A percentile compares a stretch with the other conserved stretches of the same genome.
Conservation (phyloP, 352 stramenopile genomes). For the Pythium myriotylum region DNA sequence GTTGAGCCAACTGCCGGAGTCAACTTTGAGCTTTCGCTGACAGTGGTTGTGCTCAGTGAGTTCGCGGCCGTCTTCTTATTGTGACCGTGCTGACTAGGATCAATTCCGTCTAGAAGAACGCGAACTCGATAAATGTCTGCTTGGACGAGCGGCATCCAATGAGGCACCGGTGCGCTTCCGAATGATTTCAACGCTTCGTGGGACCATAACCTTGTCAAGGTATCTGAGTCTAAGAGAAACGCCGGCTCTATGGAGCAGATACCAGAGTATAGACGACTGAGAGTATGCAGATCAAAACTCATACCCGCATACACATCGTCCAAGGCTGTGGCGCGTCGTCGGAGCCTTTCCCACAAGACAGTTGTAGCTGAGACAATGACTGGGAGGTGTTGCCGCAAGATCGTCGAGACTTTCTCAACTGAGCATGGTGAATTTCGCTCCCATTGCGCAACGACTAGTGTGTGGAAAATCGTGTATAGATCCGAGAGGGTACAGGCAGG, state of each 20-base stretch:
- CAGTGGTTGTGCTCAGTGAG: not conserved
- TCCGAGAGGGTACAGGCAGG: conserved; percentile 14
- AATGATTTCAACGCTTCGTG: conserved; percentile 53
- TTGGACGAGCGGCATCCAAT: conserved; percentile 3
- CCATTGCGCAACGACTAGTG: conserved; percentile 22
- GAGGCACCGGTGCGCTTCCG: conserved; percentile 8
- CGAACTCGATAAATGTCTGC: conserved; percentile 25
- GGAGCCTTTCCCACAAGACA: conserved; percentile 57
- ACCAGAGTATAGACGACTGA: conserved; percentile 50
- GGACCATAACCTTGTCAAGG: conserved; percentile 46
- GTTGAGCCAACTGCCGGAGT: conserved; percentile 8
- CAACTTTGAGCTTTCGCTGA: not conserved
- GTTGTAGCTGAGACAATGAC: conserved; percentile 35
- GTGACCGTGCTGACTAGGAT: conserved; percentile 3
- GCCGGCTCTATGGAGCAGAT: conserved; percentile 40
- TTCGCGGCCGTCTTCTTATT: no score
- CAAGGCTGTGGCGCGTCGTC: not conserved
- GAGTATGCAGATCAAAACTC: conserved; percentile 48
- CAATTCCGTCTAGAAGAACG: conserved; percentile 30
- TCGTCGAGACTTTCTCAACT: conserved; percentile 15
- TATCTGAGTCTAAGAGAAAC: conserved; percentile 45
- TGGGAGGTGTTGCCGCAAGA: conserved; percentile 16
- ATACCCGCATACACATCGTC: not conserved
- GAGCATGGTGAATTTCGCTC: conserved; percentile 16
- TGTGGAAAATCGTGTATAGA: conserved; percentile 30